Evolutionary conservation across 192 early-diverging fungal species (phyloP).

Genomic region (Allomyces arbusculus): DNA sequence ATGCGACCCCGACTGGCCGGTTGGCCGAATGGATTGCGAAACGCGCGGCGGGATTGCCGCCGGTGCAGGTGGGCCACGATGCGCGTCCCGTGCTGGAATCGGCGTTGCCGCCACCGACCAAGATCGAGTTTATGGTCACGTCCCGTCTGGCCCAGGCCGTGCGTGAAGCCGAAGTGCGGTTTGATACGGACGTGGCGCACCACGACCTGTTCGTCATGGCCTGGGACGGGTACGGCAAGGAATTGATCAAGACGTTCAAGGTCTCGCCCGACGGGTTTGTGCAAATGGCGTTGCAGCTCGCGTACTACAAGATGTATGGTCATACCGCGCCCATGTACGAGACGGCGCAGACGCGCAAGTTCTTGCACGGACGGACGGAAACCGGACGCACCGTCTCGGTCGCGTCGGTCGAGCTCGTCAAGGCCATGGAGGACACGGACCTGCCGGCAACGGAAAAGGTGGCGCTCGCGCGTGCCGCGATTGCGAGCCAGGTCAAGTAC

Average conservation of each 20-base stretch:
- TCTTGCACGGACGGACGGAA: conserved; percentile 66
- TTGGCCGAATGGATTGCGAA: no score
- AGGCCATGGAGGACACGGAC: conserved; percentile 31
- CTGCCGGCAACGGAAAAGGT: conserved; percentile 10
- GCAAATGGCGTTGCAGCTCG: conserved; percentile 72
- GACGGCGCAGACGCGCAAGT: conserved; percentile 61
- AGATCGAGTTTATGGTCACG: no score
- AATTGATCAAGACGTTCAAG: conserved; percentile 51
- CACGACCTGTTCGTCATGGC: conserved; percentile 40
- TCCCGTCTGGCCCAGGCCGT: conserved; percentile 3
- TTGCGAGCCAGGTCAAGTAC: conserved; percentile 55
- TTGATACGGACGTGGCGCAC: conserved; percentile 26
- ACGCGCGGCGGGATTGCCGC: no score
- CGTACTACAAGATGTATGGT: conserved; percentile 53
- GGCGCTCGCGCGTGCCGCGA: conserved; percentile 40
- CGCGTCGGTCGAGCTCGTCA: conserved; percentile 46
- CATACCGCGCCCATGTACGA: conserved; percentile 56
- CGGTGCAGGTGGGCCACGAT: no score
- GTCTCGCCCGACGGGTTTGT: conserved; percentile 59
- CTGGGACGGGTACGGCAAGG: conserved; percentile 47
- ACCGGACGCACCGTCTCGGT: conserved; percentile 57
- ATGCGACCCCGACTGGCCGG: conserved; percentile 21
- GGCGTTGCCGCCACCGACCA: no score
- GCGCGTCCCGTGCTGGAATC: no score
- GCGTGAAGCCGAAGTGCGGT: conserved; percentile 25